Conservation (phyloP, 2,329 filamentous ascomycete species). For the Aotearoamyces nothofagi region DNA sequence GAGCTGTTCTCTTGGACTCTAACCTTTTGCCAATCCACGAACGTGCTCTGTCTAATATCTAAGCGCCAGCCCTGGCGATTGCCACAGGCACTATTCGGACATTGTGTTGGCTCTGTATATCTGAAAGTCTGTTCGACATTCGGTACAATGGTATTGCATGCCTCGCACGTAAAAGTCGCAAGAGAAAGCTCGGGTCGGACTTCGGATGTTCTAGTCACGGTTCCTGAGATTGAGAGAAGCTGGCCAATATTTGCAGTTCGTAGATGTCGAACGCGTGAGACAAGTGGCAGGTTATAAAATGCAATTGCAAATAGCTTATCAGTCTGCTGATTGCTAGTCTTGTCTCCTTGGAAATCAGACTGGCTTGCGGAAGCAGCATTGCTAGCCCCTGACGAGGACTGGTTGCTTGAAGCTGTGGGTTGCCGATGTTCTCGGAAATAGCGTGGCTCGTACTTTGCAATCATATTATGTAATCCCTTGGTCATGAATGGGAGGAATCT, state of each 20-base stretch:
- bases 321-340: slow-evolving; percentile 84
- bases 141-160: slow-evolving; percentile 67
- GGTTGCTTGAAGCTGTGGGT: slow-evolving; percentile 58
- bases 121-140: slow-evolving; percentile 96
- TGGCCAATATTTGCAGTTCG: slow-evolving; percentile 85
- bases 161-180: slow-evolving; percentile 84
- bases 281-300: slow-evolving; percentile 55
- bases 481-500: slow-evolving; percentile 88
- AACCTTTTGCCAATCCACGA: slow-evolving; percentile 98
- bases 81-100: slow-evolving; percentile 72
- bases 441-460: slow-evolving; percentile 83
- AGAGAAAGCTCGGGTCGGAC: slow-evolving; percentile 86
- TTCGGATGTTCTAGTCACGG: slow-evolving; percentile 91
- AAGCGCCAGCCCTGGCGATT: slow-evolving; percentile 90
- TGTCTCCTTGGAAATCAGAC: slow-evolving; percentile 47
- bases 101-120: slow-evolving; percentile 93
- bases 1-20: slow-evolving; percentile 97
- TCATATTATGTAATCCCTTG: slow-evolving; percentile 77
- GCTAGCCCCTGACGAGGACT: slow-evolving; percentile 52
- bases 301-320: slow-evolving; percentile 81
- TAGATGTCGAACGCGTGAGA: slow-evolving; percentile 27
- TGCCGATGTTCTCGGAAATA: slow-evolving; percentile 92
- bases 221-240: slow-evolving; percentile 89
- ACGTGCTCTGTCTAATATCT: slow-evolving; percentile 94
- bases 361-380: slow-evolving; percentile 46